These are phyloP conservation scores for Earliella scabrosa DNA, from an alignment of 1,284 basidiomycete genomes.

Conservation along the genomic window DNA sequence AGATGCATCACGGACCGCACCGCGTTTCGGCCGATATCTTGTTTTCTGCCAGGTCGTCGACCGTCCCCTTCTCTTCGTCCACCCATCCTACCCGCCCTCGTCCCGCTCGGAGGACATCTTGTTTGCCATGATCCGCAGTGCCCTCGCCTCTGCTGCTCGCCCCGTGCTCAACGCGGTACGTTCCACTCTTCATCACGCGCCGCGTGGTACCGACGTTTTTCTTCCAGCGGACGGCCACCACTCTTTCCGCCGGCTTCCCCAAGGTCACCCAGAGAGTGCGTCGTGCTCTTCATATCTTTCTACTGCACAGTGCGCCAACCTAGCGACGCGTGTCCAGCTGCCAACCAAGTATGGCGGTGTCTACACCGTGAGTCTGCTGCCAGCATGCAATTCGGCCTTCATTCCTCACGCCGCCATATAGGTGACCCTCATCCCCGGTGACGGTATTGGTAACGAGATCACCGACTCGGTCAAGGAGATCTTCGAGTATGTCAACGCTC, in stretches of 20 bases:
- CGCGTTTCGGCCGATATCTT: conserved; percentile 32
- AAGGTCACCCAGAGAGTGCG: conserved; percentile 72
- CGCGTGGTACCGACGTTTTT: conserved; percentile 12
- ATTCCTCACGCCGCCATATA: conserved; percentile 38
- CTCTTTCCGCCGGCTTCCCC: conserved; percentile 81
- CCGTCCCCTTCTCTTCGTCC: conserved; percentile 25
- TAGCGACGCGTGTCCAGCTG: conserved; percentile 50
- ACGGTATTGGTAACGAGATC: conserved; percentile 97
- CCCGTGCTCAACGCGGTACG: conserved; percentile 60
- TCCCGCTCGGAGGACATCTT: conserved; percentile 25
- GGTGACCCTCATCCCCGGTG: conserved; percentile 95
- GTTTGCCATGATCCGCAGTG: conserved; percentile 69
- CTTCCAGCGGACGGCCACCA: conserved; percentile 71
- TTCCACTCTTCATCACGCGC: conserved; percentile 8
- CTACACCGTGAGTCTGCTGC: conserved; percentile 68
- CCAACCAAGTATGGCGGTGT: conserved; percentile 96
- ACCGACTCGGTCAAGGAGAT: conserved; percentile 99
- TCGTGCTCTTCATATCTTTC: conserved; percentile 10
- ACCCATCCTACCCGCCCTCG: conserved; percentile 30
- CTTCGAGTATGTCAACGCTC: conserved; percentile 96
- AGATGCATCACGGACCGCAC: conserved; percentile 15
- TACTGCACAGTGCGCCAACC: conserved; percentile 37
- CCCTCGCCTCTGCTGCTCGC: conserved; percentile 59
- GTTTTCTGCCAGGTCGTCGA: conserved; percentile 28
- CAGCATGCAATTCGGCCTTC: conserved; percentile 24